These are phyloP conservation scores for Pseudocercospora musae DNA, from an alignment of 2,329 filamentous ascomycete genomes.

Conservation along the genomic window DNA sequence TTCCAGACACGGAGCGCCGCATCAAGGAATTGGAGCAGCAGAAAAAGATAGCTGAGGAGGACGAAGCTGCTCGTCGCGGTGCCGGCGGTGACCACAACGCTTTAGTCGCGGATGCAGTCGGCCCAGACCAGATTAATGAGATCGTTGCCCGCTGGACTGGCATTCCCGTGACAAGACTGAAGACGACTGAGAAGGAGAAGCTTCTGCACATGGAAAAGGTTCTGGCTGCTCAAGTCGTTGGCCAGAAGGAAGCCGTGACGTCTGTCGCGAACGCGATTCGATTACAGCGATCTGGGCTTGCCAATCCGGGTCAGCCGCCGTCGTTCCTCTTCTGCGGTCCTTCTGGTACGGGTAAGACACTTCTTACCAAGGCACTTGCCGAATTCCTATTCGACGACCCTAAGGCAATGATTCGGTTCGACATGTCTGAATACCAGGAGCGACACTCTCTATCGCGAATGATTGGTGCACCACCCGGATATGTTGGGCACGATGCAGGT, in stretches of 20 bases:
- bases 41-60: conserved; percentile 74
- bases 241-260: conserved; percentile 87
- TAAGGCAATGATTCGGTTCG: conserved; percentile 97
- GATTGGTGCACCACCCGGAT: conserved; percentile 96
- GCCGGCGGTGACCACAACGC: conserved; percentile 54
- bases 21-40: conserved; percentile 80
- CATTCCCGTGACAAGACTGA: conserved; percentile 90
- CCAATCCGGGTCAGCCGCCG: conserved; percentile 93
- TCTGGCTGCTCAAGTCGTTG: conserved; percentile 79
- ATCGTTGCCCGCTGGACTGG: conserved; percentile 98
- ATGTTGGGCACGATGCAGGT: conserved; percentile 93
- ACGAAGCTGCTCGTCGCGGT: conserved; percentile 55
- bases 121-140: conserved; percentile 97
- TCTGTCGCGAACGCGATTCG: conserved; percentile 95
- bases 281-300: conserved; percentile 87
- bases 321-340: conserved; percentile 99
- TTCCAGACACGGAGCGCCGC: conserved; percentile 79
- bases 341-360: conserved; percentile 95
- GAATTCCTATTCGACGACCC: conserved; percentile 98
- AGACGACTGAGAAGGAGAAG: conserved; percentile 96
- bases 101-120: conserved; percentile 88
- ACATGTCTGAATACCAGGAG: conserved; percentile 99
- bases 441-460: conserved; percentile 91
- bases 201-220: conserved; percentile 94
- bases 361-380: conserved; percentile 92